Conservation (phyloP, 2,329 filamentous ascomycete genomes). For the Colletotrichum sp. region DNA sequence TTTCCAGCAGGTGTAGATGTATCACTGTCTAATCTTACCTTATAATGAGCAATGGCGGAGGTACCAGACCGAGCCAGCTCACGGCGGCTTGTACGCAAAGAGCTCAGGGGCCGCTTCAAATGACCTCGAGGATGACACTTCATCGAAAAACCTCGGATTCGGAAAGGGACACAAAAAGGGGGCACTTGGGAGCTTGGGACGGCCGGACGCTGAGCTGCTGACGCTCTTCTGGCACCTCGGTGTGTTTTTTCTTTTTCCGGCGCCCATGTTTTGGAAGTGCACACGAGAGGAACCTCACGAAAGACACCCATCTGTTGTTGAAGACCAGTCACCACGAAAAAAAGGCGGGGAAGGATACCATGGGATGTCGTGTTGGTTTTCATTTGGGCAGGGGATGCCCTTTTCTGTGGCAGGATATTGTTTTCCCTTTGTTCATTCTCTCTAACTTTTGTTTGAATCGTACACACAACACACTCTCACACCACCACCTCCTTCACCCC, state of each 20-base stretch:
- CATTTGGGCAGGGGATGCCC: constrained; percentile 4
- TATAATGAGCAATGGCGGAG: constrained; percentile 35
- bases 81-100: constrained; percentile 25
- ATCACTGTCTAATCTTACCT: constrained; percentile 55
- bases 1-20: constrained; percentile 54
- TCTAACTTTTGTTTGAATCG: constrained; percentile 19
- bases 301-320: constrained; percentile 4
- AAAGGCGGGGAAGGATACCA: constrained; percentile 19
- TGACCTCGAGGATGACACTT: constrained; percentile 24
- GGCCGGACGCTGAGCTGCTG: constrained; percentile 21
- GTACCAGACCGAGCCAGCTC: constrained; percentile 15
- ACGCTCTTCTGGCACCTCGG: constrained; percentile 10
- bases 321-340: constrained; percentile 12
- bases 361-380: constrained; percentile 11
- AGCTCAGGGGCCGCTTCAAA: constrained; percentile 18
- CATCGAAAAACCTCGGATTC: constrained; percentile 35
- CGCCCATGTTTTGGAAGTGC: neutral
- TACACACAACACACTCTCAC: constrained; percentile 19
- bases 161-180: constrained; percentile 30
- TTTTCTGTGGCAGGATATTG: constrained; percentile 18
- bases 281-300: neutral
- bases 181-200: constrained; percentile 26
- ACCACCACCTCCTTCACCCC: neutral
- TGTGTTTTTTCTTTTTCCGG: neutral
- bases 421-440: constrained; percentile 22